A percentile compares a stretch with the other conserved stretches of the same genome.
These are phyloP conservation scores for Metschnikowia similis DNA, from an alignment of 805 yeast species.

Conservation along the genomic window DNA sequence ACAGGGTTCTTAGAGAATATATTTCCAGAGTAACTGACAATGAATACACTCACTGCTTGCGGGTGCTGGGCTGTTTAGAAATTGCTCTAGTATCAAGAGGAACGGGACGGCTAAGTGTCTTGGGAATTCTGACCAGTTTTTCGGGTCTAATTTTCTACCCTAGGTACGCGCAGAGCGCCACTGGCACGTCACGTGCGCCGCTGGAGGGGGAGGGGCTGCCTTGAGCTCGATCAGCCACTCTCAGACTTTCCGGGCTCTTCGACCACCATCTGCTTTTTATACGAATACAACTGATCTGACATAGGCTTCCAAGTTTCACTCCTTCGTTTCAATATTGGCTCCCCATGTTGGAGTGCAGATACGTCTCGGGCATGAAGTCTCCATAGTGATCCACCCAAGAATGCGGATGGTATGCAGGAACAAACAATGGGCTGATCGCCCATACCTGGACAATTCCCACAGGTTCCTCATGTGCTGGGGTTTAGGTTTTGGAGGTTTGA, in stretches of 20 bases:
- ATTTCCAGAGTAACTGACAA: neutral
- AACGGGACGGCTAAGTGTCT: neutral
- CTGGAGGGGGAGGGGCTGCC: neutral
- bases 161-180: constrained; percentile 5
- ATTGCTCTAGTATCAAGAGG: neutral
- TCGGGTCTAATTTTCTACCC: constrained; percentile 1
- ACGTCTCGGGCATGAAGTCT: neutral
- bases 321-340: neutral
- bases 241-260: neutral
- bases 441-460: neutral
- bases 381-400: neutral
- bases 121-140: neutral
- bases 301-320: too few species aligned
- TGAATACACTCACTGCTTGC: neutral
- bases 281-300: too few species aligned
- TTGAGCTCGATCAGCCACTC: neutral
- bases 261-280: neutral
- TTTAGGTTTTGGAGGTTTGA: neutral
- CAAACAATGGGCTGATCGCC: neutral
- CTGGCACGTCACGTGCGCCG: constrained; percentile 2
- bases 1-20: neutral
- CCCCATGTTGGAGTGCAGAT: constrained; percentile 3
- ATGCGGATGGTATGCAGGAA: neutral
- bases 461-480: neutral
- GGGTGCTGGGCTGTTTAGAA: neutral